These are phyloP conservation scores for barley (Hordeum vulgare) DNA, from an alignment of 176 grass and related monocot species.

Conservation along the genomic window DNA sequence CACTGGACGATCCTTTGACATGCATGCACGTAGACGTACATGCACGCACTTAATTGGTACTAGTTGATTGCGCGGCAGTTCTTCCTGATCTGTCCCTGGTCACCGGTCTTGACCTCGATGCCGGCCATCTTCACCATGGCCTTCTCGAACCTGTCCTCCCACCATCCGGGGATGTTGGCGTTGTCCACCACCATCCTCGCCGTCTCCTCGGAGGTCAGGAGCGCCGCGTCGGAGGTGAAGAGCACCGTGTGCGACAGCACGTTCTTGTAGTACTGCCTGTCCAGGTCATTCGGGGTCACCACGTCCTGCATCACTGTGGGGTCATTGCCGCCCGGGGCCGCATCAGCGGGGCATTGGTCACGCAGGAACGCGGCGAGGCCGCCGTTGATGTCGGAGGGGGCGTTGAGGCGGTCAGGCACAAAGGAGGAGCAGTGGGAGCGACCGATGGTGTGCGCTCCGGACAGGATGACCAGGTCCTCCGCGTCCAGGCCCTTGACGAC, in stretches of 20 bases:
- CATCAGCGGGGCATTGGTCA: not conserved
- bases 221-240: constrained; percentile 19
- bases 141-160: not conserved
- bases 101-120: not conserved
- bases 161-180: not conserved
- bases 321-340: not conserved
- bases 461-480: constrained; percentile 40
- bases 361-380: not conserved
- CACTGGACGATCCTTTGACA: no score
- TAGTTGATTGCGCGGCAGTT: not conserved
- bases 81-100: constrained; percentile 11
- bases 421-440: constrained; percentile 48
- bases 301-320: constrained; percentile 18
- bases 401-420: not conserved
- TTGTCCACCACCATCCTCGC: not conserved
- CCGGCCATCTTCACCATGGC: constrained; percentile 32
- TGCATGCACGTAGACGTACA: no score
- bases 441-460: constrained; percentile 39
- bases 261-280: constrained; percentile 22
- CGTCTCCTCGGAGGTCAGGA: constrained; percentile 6
- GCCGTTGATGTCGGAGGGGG: not conserved
- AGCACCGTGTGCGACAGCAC: constrained; percentile 4
- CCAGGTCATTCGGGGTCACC: constrained; percentile 2
- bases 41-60: no score
- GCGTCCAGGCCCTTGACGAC: not conserved